Conservation (phyloP, 306 rosid species). For the Sindora glabra region DNA sequence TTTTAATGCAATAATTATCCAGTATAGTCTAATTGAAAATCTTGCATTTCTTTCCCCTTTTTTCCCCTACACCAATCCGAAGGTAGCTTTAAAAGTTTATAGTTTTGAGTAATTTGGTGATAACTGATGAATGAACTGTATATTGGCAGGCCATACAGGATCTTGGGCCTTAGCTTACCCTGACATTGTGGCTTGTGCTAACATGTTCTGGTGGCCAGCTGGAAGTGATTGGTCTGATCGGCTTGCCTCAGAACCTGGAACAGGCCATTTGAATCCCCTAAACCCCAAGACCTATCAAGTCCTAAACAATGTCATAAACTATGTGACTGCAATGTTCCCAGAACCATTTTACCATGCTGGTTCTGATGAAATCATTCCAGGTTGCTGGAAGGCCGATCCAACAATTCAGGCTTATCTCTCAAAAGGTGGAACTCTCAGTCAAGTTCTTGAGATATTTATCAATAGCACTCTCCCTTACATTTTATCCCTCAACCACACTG, state of each 20-base stretch:
- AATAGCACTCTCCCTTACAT: slow-evolving; percentile 64
- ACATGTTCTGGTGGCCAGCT: slow-evolving; percentile 85
- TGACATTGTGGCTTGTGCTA: slow-evolving; percentile 73
- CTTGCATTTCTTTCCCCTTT: background rate
- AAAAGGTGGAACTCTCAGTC: slow-evolving; percentile 57
- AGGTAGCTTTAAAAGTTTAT: background rate
- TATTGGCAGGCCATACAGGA: slow-evolving; percentile 70
- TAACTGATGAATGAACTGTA: background rate
- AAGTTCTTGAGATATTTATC: slow-evolving; percentile 63
- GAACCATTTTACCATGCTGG: slow-evolving; percentile 71
- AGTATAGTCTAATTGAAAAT: background rate
- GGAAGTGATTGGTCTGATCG: slow-evolving; percentile 36
- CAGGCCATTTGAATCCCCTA: slow-evolving; percentile 85
- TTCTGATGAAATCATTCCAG: slow-evolving; percentile 68
- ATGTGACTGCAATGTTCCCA: slow-evolving; percentile 51
- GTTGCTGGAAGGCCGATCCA: slow-evolving; percentile 78
- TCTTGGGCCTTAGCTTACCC: slow-evolving; percentile 89
- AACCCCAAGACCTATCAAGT: slow-evolving; percentile 75
- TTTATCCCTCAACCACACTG: slow-evolving; percentile 67
- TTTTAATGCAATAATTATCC: background rate
- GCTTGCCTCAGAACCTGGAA: slow-evolving; percentile 76
- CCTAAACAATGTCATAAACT: slow-evolving; percentile 52
- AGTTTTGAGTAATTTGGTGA: background rate
- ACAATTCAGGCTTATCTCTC: slow-evolving; percentile 43
- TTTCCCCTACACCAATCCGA: too few species aligned